Evolutionary conservation across 768 basidiomycete genomes (phyloP), one percentile per base, ranked within the genome.

Genomic region (Scleroderma citrinum): DNA sequence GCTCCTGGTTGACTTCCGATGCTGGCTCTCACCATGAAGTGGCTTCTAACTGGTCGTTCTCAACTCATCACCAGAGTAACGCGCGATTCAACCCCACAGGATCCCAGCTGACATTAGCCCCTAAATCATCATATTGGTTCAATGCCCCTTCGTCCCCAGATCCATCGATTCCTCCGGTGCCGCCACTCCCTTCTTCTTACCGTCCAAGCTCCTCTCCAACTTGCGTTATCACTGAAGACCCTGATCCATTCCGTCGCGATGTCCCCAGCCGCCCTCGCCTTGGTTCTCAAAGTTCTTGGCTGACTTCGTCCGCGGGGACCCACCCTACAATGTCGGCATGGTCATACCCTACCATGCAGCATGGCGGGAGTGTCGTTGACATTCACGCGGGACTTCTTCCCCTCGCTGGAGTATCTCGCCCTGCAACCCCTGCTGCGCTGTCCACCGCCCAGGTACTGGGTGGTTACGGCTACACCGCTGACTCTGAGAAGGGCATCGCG

Each of bases 1-100:
- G 79, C 43, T 87, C 86, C n/a, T 88, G 87, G 85, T 79, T 89
- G 51, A 85, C 87, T 1, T 87, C 86, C 42, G 74, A 77, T 37
- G 71, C 78, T 5, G 72, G 72, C 54, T 72, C 77, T 47, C 73
- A 72, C 38, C 72, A 73, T 23, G 74, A 76, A 38, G 85, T 84
- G 1, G 62, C 78, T 23, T 87, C 85, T 7, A 76, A 76, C 16
- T 87, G 83, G 77, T 86, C 85, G 1, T 85, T 86, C 65, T 82
- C 83, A 1, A 86, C 84, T 2, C 79, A 81, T 57, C 76, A 80
- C 21, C 71, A 73, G 37, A 57, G 61, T 40, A 46, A 53, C 1
- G 37, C 36, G 39, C 55, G 52, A 26, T 23, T 38, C 24, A 50
- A 50, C 37, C 35, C 50, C 13, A 59, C 57, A 2, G 56, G 59